Evolutionary conservation across 306 rosid species (phyloP).

Genomic region (Heteromeles arbutifolia): DNA sequence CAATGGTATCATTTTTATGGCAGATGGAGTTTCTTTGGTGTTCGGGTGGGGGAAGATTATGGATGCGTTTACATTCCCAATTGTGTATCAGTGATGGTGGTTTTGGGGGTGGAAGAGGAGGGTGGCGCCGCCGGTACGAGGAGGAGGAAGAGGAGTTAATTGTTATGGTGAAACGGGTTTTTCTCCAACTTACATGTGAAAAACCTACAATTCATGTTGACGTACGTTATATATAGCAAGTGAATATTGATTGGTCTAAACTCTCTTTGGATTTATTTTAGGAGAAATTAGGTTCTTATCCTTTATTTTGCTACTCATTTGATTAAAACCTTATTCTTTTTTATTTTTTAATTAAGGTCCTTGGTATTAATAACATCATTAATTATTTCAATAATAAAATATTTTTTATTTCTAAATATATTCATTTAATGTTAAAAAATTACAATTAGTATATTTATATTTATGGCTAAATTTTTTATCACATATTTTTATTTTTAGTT

Average conservation of each 20-base stretch:
- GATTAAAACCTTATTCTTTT: too few species aligned
- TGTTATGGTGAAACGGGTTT: conserved; percentile 34
- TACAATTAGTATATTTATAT: too few species aligned
- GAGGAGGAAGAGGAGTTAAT: conserved; percentile 1
- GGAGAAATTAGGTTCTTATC: too few species aligned
- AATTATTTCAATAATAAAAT: too few species aligned
- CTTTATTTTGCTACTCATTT: too few species aligned
- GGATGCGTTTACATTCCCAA: conserved; percentile 1
- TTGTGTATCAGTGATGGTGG: not conserved
- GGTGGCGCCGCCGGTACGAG: conserved; percentile 22
- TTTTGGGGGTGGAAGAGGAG: conserved; percentile 4
- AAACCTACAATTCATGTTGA: not conserved
- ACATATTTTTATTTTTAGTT: too few species aligned
- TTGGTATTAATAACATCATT: too few species aligned
- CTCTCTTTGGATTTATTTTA: not conserved
- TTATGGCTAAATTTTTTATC: too few species aligned
- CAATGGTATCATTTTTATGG: not conserved
- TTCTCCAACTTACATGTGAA: conserved; percentile 25
- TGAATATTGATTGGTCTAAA: conserved; percentile 27
- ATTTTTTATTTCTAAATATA: too few species aligned
- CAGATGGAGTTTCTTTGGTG: not conserved
- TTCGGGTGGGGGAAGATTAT: not conserved
- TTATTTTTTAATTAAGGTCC: too few species aligned
- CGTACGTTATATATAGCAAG: conserved; percentile 19
- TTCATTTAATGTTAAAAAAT: too few species aligned